phyloP scores from a whole-genome alignment of 2,329 filamentous ascomycete genomes.

The Calonectria hongkongensis region DNA sequence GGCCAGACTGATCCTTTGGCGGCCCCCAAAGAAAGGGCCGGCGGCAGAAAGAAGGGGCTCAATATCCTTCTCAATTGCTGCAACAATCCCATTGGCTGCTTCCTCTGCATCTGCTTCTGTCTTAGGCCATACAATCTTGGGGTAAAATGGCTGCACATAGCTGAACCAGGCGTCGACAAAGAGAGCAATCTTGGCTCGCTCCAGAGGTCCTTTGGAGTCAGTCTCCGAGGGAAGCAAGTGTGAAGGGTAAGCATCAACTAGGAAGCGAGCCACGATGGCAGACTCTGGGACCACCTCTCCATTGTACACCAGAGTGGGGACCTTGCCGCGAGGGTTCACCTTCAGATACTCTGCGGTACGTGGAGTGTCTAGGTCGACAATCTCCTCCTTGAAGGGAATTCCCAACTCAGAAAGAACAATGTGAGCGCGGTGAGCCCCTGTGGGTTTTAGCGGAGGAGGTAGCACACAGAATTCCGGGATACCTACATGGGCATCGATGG shows the following conservation, averaged over 20 bases:
- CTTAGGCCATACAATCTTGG: slow-evolving; percentile 68
- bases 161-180: slow-evolving; percentile 82
- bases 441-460: background rate
- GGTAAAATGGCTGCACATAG: slow-evolving; percentile 73
- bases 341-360: slow-evolving; percentile 84
- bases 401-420: slow-evolving; percentile 81
- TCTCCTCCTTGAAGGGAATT: slow-evolving; percentile 80
- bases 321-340: slow-evolving; percentile 86
- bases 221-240: slow-evolving; percentile 74
- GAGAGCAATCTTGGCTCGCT: slow-evolving; percentile 80
- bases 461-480: background rate
- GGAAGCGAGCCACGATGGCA: slow-evolving; percentile 82
- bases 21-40: slow-evolving; percentile 79
- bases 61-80: slow-evolving; percentile 79
- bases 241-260: slow-evolving; percentile 81
- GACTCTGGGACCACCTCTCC: slow-evolving; percentile 83
- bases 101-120: slow-evolving; percentile 70
- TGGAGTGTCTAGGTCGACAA: slow-evolving; percentile 81
- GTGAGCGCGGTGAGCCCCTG: slow-evolving; percentile 83
- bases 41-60: slow-evolving; percentile 79
- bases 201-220: slow-evolving; percentile 72
- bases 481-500: slow-evolving; percentile 78
- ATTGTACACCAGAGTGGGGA: slow-evolving; percentile 81
- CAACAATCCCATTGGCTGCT: slow-evolving; percentile 70
- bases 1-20: slow-evolving; percentile 79